Evolutionary conservation across 331 rosid species (phyloP), one percentile per base, ranked within the genome.

Genomic region (Telfairia occidentalis): DNA sequence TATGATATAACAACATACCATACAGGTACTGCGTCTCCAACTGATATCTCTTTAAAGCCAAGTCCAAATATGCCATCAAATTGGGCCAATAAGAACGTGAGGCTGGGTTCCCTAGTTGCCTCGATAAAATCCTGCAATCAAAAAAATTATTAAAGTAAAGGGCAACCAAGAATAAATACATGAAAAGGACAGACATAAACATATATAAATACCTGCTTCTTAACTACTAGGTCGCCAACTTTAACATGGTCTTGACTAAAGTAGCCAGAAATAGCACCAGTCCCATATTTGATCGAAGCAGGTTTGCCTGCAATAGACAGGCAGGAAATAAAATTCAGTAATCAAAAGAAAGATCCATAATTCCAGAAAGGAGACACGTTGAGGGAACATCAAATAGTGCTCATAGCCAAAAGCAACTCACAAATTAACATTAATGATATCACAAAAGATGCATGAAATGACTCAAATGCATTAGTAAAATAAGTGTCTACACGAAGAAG

Each of bases 261-360:
- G 83, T 76, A 85, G 52, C 94, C 91, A 29, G 91, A 82, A 78
- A 89, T 87, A 54, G 94, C 88, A 19, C 94, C 94, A 55, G 91
- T 89, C 75, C 91, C 94, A 73, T 89, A 87, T 3, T 76, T 85
- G 78, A 89, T 89, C 10, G 63, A 81, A 29, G 94, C 94, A 59
- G 84, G 9, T 78, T 86, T 83, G 28, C 94, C 94, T 89, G 82
- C 77, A 79, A 9, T 49, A 76, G 13, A 48, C 8, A 58, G 35
- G 40, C 24, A 77, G 13, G 79, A 49, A 42, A 11, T 1, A 73
- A 55, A 3, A 63, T 28, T 70, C 24, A 5, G 40, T 34, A 58
- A 48, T 53, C 43, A n/a, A 32, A 46, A 5, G 3, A 55, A 55
- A 55, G 5, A 23, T 55, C 32, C 32, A 55, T 9, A 23, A 55